These are phyloP conservation scores for Sarocladiaceae sp. DNA, from an alignment of 2,329 filamentous ascomycete genomes.

Conservation along the genomic window DNA sequence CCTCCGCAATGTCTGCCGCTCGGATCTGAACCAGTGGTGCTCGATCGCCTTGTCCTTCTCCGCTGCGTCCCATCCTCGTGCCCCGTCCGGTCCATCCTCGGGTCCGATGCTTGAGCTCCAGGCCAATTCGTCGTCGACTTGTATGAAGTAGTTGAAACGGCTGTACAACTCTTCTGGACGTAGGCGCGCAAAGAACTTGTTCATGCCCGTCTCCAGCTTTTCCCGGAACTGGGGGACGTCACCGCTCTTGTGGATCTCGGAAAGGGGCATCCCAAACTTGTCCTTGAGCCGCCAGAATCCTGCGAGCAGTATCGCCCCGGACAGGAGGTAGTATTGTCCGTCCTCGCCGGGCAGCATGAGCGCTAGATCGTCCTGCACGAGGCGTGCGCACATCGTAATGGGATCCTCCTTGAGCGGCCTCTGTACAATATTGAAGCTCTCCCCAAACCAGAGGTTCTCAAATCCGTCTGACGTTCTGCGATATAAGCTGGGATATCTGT, in stretches of 20 bases:
- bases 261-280: slow-evolving; percentile 73
- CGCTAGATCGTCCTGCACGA: slow-evolving; percentile 76
- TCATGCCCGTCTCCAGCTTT: slow-evolving; percentile 72
- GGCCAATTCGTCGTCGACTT: slow-evolving; percentile 70
- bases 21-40: slow-evolving; percentile 71
- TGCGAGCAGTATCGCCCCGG: slow-evolving; percentile 67
- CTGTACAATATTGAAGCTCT: slow-evolving; percentile 61
- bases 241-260: slow-evolving; percentile 72
- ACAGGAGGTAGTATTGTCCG: slow-evolving; percentile 74
- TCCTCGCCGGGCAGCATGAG: slow-evolving; percentile 74
- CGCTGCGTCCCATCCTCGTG: slow-evolving; percentile 67
- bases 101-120: slow-evolving; percentile 72
- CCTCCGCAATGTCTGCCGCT: slow-evolving; percentile 63
- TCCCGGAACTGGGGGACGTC: slow-evolving; percentile 65
- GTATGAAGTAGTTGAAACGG: slow-evolving; percentile 82
- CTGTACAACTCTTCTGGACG: slow-evolving; percentile 56
- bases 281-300: slow-evolving; percentile 81
- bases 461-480: slow-evolving; percentile 56
- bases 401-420: slow-evolving; percentile 67
- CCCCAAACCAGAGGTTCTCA: slow-evolving; percentile 63
- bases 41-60: slow-evolving; percentile 67
- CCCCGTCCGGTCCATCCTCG: slow-evolving; percentile 51
- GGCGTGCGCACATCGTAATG: slow-evolving; percentile 65
- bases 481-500: slow-evolving; percentile 70
- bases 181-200: slow-evolving; percentile 70